A percentile compares a stretch with the other conserved stretches of the same genome.
Evolutionary conservation across 805 yeast genomes (phyloP).

Genomic region (Barnettozyma pratensis): DNA sequence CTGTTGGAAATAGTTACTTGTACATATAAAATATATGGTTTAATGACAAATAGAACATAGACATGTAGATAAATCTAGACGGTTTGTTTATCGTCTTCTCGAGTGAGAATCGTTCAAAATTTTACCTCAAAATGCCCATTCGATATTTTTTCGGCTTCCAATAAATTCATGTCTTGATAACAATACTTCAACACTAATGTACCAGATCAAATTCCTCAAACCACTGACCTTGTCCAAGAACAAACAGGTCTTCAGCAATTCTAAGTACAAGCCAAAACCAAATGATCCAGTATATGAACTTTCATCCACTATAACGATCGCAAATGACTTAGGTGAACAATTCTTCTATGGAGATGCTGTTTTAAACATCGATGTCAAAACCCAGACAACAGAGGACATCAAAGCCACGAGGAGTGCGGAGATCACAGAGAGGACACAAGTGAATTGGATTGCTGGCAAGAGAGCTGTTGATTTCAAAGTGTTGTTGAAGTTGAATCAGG

Average conservation of each 20-base stretch:
- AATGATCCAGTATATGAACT: slow-evolving; percentile 13
- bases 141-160: not conserved
- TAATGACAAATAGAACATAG: not conserved
- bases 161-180: not conserved
- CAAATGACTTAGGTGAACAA: slow-evolving; percentile 38
- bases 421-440: not conserved
- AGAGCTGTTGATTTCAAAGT: slow-evolving; percentile 15
- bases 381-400: not conserved
- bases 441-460: slow-evolving; percentile 19
- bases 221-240: slow-evolving; percentile 22
- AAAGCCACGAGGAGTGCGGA: not conserved
- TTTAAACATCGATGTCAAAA: slow-evolving; percentile 8
- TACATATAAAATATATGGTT: not conserved
- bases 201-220: slow-evolving; percentile 32
- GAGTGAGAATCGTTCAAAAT: no score
- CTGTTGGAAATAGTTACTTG: not conserved
- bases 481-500: not conserved
- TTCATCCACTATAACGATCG: slow-evolving; percentile 22
- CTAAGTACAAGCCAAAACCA: slow-evolving; percentile 5
- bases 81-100: no score
- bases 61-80: no score
- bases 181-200: slow-evolving; percentile 17
- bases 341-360: slow-evolving; percentile 30
- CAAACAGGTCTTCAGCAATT: not conserved
- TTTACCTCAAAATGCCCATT: no score